Conservation (phyloP, 192 early-diverging fungal genomes). For the Ambispora gerdemannii region DNA sequence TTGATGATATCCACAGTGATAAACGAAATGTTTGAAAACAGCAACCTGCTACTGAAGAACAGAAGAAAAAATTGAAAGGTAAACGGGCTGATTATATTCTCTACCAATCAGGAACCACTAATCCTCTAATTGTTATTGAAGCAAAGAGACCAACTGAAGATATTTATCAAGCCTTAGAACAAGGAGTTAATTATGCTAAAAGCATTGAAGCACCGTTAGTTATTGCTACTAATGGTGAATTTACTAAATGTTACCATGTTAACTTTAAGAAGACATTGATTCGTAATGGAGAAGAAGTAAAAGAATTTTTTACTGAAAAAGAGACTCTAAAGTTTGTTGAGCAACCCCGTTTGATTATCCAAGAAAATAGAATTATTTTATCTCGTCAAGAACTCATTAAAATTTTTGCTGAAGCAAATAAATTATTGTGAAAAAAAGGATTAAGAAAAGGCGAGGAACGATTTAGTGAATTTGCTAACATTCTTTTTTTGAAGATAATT, state of each 20-base stretch:
- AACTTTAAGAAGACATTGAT: neutral
- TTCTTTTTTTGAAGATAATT: slow-evolving; percentile 1
- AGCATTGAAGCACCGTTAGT: neutral
- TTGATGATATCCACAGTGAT: neutral
- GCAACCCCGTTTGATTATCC: neutral
- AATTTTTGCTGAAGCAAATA: neutral
- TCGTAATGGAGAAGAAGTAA: neutral
- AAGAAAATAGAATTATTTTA: neutral
- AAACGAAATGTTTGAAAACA: neutral
- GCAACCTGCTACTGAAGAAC: neutral
- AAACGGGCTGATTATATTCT: neutral
- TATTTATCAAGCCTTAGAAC: neutral
- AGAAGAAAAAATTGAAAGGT: neutral
- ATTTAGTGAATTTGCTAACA: neutral
- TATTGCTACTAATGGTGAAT: neutral
- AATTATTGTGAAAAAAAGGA: neutral
- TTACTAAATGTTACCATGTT: neutral
- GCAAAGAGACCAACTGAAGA: neutral
- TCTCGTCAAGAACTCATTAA: neutral
- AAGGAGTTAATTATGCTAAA: slow-evolving; percentile 2
- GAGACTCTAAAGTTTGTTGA: neutral
- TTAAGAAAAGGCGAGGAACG: neutral
- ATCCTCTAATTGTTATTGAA: neutral
- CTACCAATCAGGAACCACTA: neutral
- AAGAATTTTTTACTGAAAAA: neutral